Conservation (phyloP, 768 basidiomycete genomes). For the Lactifluus pinguis region DNA sequence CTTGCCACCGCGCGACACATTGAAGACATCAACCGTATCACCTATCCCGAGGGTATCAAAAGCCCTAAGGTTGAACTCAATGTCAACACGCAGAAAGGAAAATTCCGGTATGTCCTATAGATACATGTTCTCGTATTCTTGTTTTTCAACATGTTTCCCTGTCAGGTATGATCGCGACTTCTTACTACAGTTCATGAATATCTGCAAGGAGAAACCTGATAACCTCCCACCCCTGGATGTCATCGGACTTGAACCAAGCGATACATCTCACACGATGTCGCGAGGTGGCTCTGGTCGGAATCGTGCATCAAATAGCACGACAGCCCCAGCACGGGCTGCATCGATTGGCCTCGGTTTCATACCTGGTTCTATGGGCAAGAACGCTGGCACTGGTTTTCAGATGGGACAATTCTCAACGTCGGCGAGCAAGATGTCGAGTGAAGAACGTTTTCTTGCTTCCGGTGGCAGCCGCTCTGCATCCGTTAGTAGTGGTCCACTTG, state of each 20-base stretch:
- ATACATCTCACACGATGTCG: slow-evolving; percentile 38
- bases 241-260: slow-evolving; percentile 79
- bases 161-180: slow-evolving; percentile 92
- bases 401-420: slow-evolving; percentile 64
- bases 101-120: slow-evolving; percentile 56
- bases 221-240: slow-evolving; percentile 81
- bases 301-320: slow-evolving; percentile 38
- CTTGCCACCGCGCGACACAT: slow-evolving; percentile 80
- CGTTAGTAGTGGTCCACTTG: slow-evolving; percentile 44
- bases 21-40: slow-evolving; percentile 64
- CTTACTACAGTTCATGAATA: slow-evolving; percentile 89
- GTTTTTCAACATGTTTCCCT: not conserved
- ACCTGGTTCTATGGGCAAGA: slow-evolving; percentile 28
- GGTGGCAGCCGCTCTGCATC: slow-evolving; percentile 44
- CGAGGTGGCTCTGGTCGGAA: slow-evolving; percentile 62
- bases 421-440: slow-evolving; percentile 52
- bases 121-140: not conserved
- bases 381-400: slow-evolving; percentile 27
- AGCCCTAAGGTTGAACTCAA: slow-evolving; percentile 85
- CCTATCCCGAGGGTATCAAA: slow-evolving; percentile 75
- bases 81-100: slow-evolving; percentile 72
- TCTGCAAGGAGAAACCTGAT: slow-evolving; percentile 95
- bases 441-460: slow-evolving; percentile 50
- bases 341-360: slow-evolving; percentile 43
- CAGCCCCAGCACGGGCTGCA: slow-evolving; percentile 37